Evolutionary conservation across 1,284 basidiomycete genomes (phyloP).

Genomic region (Phellopilus nigrolimitatus): DNA sequence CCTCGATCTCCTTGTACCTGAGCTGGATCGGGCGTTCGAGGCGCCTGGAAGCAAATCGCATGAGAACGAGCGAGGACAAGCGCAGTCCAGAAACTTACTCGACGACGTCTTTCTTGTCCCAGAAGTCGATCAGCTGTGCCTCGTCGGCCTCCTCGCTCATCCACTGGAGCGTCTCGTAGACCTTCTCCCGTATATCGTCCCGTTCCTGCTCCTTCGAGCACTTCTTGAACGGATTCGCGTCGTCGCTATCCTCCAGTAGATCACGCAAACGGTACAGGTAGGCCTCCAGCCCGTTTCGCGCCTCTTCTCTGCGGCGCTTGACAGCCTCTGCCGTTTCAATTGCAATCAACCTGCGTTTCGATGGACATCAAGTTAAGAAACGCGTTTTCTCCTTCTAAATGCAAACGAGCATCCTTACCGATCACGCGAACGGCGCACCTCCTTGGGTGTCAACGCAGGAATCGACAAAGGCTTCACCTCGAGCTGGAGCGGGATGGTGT

Average conservation of each 20-base stretch:
- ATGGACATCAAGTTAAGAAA: slow-evolving; percentile 3
- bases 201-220: slow-evolving; percentile 76
- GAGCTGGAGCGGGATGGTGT: slow-evolving; percentile 61
- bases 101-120: slow-evolving; percentile 69
- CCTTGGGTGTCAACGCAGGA: slow-evolving; percentile 64
- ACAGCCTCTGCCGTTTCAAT: slow-evolving; percentile 76
- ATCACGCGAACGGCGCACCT: slow-evolving; percentile 67
- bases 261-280: slow-evolving; percentile 91
- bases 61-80: not conserved
- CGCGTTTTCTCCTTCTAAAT: slow-evolving; percentile 1
- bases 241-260: slow-evolving; percentile 63
- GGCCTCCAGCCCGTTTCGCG: slow-evolving; percentile 86
- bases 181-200: slow-evolving; percentile 53
- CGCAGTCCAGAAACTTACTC: slow-evolving; percentile 55
- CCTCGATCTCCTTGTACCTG: slow-evolving; percentile 83
- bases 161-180: slow-evolving; percentile 78
- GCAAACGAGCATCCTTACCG: slow-evolving; percentile 46
- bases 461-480: slow-evolving; percentile 58
- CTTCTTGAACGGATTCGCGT: slow-evolving; percentile 69
- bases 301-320: slow-evolving; percentile 82
- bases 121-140: slow-evolving; percentile 71
- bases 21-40: slow-evolving; percentile 80
- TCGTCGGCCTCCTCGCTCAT: slow-evolving; percentile 81
- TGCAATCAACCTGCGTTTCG: slow-evolving; percentile 59
- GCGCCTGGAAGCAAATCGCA: slow-evolving; percentile 44